Evolutionary conservation across 257 asterid genomes (phyloP).

Genomic region (Gardenia jasminoides): DNA sequence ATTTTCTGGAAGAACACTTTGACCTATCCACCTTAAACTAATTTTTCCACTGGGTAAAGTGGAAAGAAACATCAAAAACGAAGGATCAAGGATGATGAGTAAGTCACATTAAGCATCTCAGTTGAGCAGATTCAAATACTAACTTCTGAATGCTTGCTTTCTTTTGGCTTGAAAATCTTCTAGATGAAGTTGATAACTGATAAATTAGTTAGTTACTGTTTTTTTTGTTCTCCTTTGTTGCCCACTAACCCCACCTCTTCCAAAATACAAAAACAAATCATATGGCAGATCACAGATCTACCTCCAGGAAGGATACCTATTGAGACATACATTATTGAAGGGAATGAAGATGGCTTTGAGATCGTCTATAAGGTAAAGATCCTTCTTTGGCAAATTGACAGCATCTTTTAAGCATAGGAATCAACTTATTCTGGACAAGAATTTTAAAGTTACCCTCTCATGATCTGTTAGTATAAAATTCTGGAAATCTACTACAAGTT

Average conservation of each 20-base stretch:
- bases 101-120: not conserved
- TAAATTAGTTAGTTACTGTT: not conserved
- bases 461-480: not conserved
- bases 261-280: not conserved
- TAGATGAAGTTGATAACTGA: not conserved
- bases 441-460: not conserved
- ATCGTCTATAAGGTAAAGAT: constrained; percentile 70
- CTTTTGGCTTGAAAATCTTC: not conserved
- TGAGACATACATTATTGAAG: constrained; percentile 68
- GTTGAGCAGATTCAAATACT: no score
- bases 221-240: not conserved
- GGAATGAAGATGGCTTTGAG: constrained; percentile 73
- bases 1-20: not conserved
- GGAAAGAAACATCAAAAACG: not conserved
- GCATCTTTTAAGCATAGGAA: not conserved
- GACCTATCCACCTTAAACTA: not conserved
- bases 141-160: not conserved
- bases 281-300: constrained; percentile 77
- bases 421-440: not conserved
- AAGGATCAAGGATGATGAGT: not conserved
- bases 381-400: not conserved
- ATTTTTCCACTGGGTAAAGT: not conserved
- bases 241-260: not conserved
- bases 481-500: not conserved
- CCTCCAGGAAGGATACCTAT: constrained; percentile 98